Conservation (phyloP, 2,329 filamentous ascomycete genomes). For the Uncinocarpus reesii region DNA sequence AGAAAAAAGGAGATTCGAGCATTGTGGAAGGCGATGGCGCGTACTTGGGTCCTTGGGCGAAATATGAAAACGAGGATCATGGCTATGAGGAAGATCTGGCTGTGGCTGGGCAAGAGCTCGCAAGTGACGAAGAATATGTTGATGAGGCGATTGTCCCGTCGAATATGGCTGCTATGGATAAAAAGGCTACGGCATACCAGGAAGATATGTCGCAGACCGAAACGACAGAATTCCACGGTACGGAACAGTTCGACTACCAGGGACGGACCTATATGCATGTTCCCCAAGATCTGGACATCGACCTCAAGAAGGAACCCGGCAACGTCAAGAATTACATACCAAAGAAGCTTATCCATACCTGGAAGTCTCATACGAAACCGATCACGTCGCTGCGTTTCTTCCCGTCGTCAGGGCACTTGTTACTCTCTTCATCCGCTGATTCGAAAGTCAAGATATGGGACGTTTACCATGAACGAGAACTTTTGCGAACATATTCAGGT, state of each 20-base stretch:
- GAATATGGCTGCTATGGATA: conserved; percentile 41
- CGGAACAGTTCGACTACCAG: conserved; percentile 78
- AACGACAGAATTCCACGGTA: conserved; percentile 78
- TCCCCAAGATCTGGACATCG: conserved; percentile 78
- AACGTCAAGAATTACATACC: conserved; percentile 83
- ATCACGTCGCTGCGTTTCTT: conserved; percentile 88
- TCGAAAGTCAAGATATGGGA: conserved; percentile 90
- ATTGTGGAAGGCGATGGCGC: conserved; percentile 77
- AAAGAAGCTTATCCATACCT: conserved; percentile 85
- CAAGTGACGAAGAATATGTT: conserved; percentile 68
- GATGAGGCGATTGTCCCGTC: conserved; percentile 56
- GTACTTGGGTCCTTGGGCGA: conserved; percentile 93
- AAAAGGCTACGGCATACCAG: conserved; percentile 42
- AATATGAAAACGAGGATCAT: conserved; percentile 65
- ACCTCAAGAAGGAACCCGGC: conserved; percentile 69
- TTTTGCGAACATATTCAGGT: conserved; percentile 82
- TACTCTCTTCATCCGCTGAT: conserved; percentile 84
- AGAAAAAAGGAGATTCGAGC: conserved; percentile 72
- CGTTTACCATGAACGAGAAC: conserved; percentile 77
- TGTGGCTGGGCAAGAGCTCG: conserved; percentile 60
- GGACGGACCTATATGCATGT: conserved; percentile 97
- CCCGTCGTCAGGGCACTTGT: conserved; percentile 72
- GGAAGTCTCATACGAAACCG: conserved; percentile 73
- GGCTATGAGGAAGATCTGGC: conserved; percentile 56
- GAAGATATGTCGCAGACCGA: conserved; percentile 56